Conservation (phyloP, 23 red algal species). For the Agarophyton chilense region DNA sequence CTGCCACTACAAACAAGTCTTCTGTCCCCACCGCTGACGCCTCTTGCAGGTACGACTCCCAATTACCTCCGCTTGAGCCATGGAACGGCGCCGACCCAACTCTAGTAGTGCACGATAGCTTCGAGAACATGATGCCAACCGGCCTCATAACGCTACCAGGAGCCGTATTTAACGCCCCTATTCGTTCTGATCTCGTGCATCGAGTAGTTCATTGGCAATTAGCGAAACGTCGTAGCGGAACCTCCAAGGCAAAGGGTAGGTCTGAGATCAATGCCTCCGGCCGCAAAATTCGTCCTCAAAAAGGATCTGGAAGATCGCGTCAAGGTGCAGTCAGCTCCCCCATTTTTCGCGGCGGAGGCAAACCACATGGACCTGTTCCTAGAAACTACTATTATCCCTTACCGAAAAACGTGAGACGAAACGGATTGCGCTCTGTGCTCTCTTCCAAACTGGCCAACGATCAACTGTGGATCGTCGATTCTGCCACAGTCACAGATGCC, state of each 20-base stretch:
- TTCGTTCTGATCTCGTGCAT: constrained; percentile 92
- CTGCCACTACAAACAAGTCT: too few species aligned
- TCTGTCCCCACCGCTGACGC: too few species aligned
- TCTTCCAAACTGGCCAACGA: constrained; percentile 68
- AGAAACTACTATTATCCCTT: constrained; percentile 70
- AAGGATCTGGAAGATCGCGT: constrained; percentile 86
- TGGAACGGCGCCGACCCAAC: constrained; percentile 79
- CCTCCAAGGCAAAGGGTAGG: constrained; percentile 82
- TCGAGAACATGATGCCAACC: constrained; percentile 69
- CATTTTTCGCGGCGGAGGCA: constrained; percentile 86
- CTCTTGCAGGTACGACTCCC: neutral
- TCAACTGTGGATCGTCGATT: constrained; percentile 81
- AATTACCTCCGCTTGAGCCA: constrained; percentile 26
- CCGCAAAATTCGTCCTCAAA: constrained; percentile 91
- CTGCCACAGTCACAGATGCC: constrained; percentile 13
- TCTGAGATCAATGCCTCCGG: constrained; percentile 81
- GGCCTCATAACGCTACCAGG: constrained; percentile 59
- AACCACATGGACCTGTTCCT: constrained; percentile 71
- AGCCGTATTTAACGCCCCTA: constrained; percentile 82
- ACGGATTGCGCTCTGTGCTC: constrained; percentile 78
- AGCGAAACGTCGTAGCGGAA: constrained; percentile 78
- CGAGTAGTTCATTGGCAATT: constrained; percentile 85
- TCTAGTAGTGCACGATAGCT: constrained; percentile 61
- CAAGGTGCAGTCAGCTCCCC: constrained; percentile 78
- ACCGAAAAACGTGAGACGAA: constrained; percentile 61